These are phyloP conservation scores for Dipsacomyces acuminosporus DNA, from an alignment of 371 early-diverging fungal species.

Conservation along the genomic window DNA sequence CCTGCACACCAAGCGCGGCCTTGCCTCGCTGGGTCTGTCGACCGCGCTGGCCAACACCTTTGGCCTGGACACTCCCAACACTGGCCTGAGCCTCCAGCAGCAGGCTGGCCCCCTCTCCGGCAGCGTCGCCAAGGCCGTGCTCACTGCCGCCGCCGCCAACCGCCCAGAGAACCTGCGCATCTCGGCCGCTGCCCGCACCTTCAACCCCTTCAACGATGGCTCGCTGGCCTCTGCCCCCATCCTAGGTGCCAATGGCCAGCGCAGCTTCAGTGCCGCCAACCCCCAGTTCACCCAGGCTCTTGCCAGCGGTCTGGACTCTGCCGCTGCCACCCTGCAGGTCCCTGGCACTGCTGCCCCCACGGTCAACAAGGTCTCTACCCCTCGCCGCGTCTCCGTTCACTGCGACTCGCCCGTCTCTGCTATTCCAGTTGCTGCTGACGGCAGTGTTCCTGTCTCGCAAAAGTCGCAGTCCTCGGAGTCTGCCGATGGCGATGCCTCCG, in stretches of 20 bases:
- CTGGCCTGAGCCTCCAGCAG: slow-evolving; percentile 17
- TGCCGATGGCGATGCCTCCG: neutral
- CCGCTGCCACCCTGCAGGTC: slow-evolving; percentile 2
- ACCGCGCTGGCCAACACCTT: slow-evolving; percentile 32
- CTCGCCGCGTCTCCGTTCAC: slow-evolving; percentile 39
- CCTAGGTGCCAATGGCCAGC: slow-evolving; percentile 31
- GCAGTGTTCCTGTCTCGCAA: too few species aligned
- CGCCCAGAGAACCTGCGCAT: slow-evolving; percentile 44
- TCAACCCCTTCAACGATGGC: slow-evolving; percentile 42
- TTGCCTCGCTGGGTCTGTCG: slow-evolving; percentile 31
- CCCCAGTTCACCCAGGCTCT: slow-evolving; percentile 33
- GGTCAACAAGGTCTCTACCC: too few species aligned
- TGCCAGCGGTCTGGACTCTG: slow-evolving; percentile 7
- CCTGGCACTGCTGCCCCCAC: slow-evolving; percentile 28
- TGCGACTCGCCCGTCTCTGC: slow-evolving; percentile 29
- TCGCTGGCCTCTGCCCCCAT: slow-evolving; percentile 45
- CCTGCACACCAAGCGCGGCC: slow-evolving; percentile 51
- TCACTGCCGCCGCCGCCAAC: neutral
- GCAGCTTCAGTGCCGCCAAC: slow-evolving; percentile 21
- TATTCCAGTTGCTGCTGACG: too few species aligned
- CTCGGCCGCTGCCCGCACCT: slow-evolving; percentile 24
- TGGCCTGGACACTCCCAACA: slow-evolving; percentile 36
- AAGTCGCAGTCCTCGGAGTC: neutral
- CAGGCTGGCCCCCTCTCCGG: neutral
- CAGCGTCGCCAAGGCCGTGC: too few species aligned